phyloP scores from a whole-genome alignment of 2,329 filamentous ascomycete genomes.

The Mycosphaerella sp. region DNA sequence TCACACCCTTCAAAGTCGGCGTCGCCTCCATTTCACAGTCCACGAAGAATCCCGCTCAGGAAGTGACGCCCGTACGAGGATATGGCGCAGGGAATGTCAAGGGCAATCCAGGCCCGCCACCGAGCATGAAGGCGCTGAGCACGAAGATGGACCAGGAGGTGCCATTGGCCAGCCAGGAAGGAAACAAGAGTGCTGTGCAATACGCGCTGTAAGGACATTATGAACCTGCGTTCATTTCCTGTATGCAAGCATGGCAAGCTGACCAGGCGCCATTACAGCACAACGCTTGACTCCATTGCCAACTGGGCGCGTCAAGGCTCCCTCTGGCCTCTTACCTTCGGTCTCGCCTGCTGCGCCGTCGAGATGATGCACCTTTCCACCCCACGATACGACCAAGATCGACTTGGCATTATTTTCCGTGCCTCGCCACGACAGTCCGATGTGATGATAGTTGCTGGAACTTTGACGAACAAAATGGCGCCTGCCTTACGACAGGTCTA shows the following conservation, averaged over 20 bases:
- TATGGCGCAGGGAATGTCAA: slow-evolving; percentile 39
- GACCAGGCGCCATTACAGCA: slow-evolving; percentile 44
- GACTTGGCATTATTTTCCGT: slow-evolving; percentile 83
- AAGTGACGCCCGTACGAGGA: slow-evolving; percentile 34
- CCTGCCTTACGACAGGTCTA: slow-evolving; percentile 81
- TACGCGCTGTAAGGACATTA: slow-evolving; percentile 67
- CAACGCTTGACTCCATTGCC: slow-evolving; percentile 69
- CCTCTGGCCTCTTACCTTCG: slow-evolving; percentile 84
- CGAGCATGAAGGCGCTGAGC: slow-evolving; percentile 45
- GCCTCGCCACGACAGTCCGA: slow-evolving; percentile 82
- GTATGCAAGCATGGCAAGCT: slow-evolving; percentile 8
- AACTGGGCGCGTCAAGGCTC: slow-evolving; percentile 83
- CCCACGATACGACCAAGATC: slow-evolving; percentile 82
- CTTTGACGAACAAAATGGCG: slow-evolving; percentile 94
- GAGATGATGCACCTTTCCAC: slow-evolving; percentile 93
- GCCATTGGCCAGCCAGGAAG: slow-evolving; percentile 69
- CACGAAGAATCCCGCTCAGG: slow-evolving; percentile 56
- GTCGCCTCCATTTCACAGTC: slow-evolving; percentile 61
- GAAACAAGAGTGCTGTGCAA: slow-evolving; percentile 73
- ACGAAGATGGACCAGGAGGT: slow-evolving; percentile 60
- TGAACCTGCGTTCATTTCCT: not conserved
- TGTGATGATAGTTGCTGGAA: slow-evolving; percentile 89
- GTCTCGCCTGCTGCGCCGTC: slow-evolving; percentile 79
- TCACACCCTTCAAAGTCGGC: slow-evolving; percentile 58
- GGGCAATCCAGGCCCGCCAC: slow-evolving; percentile 49